phyloP scores from a whole-genome alignment of 306 rosid species.

The Lathyrus sativus region DNA sequence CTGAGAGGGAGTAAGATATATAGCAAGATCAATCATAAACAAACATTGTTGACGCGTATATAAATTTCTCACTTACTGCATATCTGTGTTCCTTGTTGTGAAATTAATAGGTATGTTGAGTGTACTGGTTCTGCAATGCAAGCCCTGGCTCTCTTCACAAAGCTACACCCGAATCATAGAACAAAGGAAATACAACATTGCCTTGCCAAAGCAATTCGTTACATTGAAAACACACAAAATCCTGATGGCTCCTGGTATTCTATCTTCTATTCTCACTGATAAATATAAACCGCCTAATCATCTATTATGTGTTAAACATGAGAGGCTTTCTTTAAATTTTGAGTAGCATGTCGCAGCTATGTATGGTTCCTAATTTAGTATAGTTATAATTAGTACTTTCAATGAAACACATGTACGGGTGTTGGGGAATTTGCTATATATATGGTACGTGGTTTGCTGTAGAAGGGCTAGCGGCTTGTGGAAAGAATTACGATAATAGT shows the following conservation, averaged over 20 bases:
- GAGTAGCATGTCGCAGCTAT: neutral
- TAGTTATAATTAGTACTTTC: no score
- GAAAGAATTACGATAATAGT: slow-evolving; percentile 47
- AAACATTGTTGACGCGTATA: neutral
- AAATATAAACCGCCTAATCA: neutral
- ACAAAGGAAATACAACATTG: slow-evolving; percentile 54
- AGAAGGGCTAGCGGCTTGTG: slow-evolving; percentile 52
- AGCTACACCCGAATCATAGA: slow-evolving; percentile 58
- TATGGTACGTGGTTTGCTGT: slow-evolving; percentile 76
- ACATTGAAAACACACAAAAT: slow-evolving; percentile 53
- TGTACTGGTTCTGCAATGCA: slow-evolving; percentile 69
- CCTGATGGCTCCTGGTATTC: slow-evolving; percentile 78
- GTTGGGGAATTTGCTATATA: slow-evolving; percentile 83
- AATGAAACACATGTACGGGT: slow-evolving; percentile 54
- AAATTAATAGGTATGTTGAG: slow-evolving; percentile 53
- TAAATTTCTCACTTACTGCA: slow-evolving; percentile 7
- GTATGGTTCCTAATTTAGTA: slow-evolving; percentile 1
- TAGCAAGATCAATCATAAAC: neutral
- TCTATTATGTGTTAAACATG: neutral
- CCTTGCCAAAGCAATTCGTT: slow-evolving; percentile 50
- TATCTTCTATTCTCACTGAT: neutral
- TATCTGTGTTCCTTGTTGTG: neutral
- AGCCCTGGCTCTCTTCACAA: slow-evolving; percentile 52
- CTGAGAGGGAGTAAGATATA: slow-evolving; percentile 60
- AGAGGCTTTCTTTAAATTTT: neutral